Base-by-base conservation (phyloP, 2,329 filamentous ascomycete genomes). In the Alternaria triticina region DNA sequence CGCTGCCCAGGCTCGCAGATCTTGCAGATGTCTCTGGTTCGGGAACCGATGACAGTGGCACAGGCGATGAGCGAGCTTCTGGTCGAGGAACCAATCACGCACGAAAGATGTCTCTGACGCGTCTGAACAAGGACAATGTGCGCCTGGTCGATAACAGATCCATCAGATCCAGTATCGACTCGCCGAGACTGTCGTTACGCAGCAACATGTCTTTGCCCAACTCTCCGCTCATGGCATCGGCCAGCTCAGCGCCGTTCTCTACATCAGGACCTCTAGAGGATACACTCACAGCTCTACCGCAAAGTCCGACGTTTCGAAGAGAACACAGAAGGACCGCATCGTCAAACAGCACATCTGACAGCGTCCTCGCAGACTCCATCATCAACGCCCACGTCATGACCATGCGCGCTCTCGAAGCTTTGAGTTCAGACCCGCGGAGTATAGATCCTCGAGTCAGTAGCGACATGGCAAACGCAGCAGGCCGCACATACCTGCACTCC, bases 301-400 rank as follows among this genome's bases (percentile, higher is more conserved):
- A 44, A 12, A 58, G 30, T 22, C 43, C 17, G 4, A 59, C 25
- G 13, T 27, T 67, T 11, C 58, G 65, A 8, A 54, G 58, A 5
- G 56, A 64, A n/a, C 68, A 69, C 36, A 66, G 66, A 27, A 63
- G 68, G 1, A 73, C 70, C 40, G 5, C 30, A 6, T 36, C 49
- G 7, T 10, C 28, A 11, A 23, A 40, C 28, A 23, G 30, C 13
- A 77, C 73, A 8, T 68, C 67, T 3, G 75, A 76, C 25, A 74
- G 70, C 33, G 28, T 73, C 4, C 54, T 72, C 9, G 71, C 74
- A 22, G 73, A 73, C 57, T 75, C 73, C 0, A 74, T 77, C 22
- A 66, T 77, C 11, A 71, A 75, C n/a, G 73, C 71, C 1, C 75
- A 78, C 47, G 67, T 68, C 5, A 69, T 67, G 22, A 76, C 75